Conservation (phyloP, 2,329 filamentous ascomycete genomes). For the Eutypella sp. region DNA sequence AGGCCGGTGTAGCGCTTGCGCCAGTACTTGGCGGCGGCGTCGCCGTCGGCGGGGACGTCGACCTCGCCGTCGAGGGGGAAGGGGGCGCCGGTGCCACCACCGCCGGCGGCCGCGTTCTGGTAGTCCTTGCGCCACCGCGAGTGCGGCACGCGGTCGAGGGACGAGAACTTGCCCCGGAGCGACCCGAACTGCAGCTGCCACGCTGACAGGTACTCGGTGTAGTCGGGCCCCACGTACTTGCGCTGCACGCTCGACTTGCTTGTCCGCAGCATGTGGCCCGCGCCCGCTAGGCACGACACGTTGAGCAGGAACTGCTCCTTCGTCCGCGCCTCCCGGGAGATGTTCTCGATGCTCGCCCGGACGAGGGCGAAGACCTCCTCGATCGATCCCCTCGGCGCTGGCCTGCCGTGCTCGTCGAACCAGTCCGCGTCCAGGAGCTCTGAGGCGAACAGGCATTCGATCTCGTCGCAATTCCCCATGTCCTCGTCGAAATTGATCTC, state of each 20-base stretch:
- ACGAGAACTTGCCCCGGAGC: slow-evolving; percentile 47
- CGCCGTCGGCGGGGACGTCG: slow-evolving; percentile 25
- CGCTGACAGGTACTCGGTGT: slow-evolving; percentile 43
- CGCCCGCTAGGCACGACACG: slow-evolving; percentile 52
- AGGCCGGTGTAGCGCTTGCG: slow-evolving; percentile 19
- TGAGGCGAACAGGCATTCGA: slow-evolving; percentile 51
- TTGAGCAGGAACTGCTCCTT: slow-evolving; percentile 56
- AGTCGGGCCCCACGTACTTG: slow-evolving; percentile 35
- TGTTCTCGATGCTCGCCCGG: slow-evolving; percentile 47
- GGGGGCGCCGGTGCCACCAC: slow-evolving; percentile 6
- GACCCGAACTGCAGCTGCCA: slow-evolving; percentile 54
- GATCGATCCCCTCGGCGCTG: slow-evolving; percentile 37
- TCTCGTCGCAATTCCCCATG: slow-evolving; percentile 51
- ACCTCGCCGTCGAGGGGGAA: slow-evolving; percentile 12
- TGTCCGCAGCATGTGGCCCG: slow-evolving; percentile 42
- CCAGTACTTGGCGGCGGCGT: slow-evolving; percentile 25
- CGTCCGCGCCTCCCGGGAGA: slow-evolving; percentile 45
- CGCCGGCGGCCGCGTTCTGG: slow-evolving; percentile 11
- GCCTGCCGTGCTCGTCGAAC: slow-evolving; percentile 43
- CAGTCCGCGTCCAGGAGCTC: slow-evolving; percentile 47
- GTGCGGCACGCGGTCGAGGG: slow-evolving; percentile 44
- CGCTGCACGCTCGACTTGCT: slow-evolving; percentile 37
- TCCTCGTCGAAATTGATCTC: slow-evolving; percentile 26
- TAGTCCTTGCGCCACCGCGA: slow-evolving; percentile 34
- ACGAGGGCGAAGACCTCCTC: slow-evolving; percentile 52